A percentile compares a stretch with the other conserved stretches of the same genome.
Evolutionary conservation across 768 basidiomycete genomes (phyloP).

Genomic region (Leucogyrophana mollusca): DNA sequence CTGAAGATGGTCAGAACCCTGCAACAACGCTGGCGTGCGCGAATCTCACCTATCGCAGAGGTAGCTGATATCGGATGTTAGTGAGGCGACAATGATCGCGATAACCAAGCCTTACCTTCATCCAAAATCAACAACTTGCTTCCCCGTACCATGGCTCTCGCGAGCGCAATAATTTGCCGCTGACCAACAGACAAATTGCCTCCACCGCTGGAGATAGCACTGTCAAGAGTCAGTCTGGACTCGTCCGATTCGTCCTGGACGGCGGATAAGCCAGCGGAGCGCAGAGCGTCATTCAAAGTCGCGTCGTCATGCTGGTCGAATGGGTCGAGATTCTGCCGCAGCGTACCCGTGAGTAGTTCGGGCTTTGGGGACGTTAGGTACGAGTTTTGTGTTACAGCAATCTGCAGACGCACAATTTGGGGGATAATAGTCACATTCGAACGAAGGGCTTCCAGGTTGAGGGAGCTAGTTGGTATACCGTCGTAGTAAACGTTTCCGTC

Average conservation of each 20-base stretch:
- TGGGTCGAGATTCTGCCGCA: constrained; percentile 62
- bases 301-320: constrained; percentile 56
- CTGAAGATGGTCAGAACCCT: constrained; percentile 21
- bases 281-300: constrained; percentile 45
- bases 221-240: constrained; percentile 42
- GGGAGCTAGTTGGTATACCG: constrained; percentile 38
- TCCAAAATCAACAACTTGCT: constrained; percentile 60
- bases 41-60: constrained; percentile 38
- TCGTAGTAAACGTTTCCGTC: constrained; percentile 54
- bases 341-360: constrained; percentile 52
- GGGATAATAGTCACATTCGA: constrained; percentile 60
- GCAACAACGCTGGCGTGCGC: background rate
- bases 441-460: constrained; percentile 55
- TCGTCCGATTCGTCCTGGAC: constrained; percentile 37
- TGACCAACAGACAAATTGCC: constrained; percentile 57
- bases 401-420: constrained; percentile 40
- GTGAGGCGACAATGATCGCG: background rate
- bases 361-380: constrained; percentile 26
- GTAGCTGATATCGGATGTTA: constrained; percentile 31
- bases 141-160: constrained; percentile 55
- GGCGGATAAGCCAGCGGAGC: constrained; percentile 45
- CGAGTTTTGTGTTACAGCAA: background rate
- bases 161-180: constrained; percentile 58
- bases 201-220: constrained; percentile 41
- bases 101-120: constrained; percentile 36